phyloP scores from a whole-genome alignment of 2,329 filamentous ascomycete genomes.

The Arachnopeziza araneosa region DNA sequence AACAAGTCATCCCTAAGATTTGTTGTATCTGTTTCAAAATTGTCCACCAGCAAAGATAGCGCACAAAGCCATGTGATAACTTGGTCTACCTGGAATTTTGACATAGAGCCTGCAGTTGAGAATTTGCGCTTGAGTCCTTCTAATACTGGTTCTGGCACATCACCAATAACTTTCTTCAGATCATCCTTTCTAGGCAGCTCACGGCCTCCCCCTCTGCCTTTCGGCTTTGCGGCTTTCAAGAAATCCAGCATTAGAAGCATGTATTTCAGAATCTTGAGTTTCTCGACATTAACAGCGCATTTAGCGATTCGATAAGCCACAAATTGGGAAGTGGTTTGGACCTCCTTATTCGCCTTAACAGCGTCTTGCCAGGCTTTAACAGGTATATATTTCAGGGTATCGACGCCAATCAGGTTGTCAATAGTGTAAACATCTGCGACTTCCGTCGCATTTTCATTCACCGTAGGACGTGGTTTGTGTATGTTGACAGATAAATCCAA shows the following conservation, averaged over 20 bases:
- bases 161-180: slow-evolving; percentile 49
- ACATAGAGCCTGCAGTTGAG: slow-evolving; percentile 56
- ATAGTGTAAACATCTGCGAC: slow-evolving; percentile 70
- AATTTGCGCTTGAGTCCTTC: slow-evolving; percentile 67
- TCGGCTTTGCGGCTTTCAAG: slow-evolving; percentile 42
- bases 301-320: slow-evolving; percentile 55
- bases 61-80: slow-evolving; percentile 69
- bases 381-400: slow-evolving; percentile 61
- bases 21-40: slow-evolving; percentile 65
- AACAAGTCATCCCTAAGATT: slow-evolving; percentile 66
- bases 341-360: slow-evolving; percentile 50
- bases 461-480: slow-evolving; percentile 66
- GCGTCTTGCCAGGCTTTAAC: slow-evolving; percentile 71
- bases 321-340: slow-evolving; percentile 55
- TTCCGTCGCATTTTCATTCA: slow-evolving; percentile 60
- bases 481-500: slow-evolving; percentile 60
- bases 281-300: slow-evolving; percentile 45
- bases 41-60: slow-evolving; percentile 65
- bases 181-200: slow-evolving; percentile 57
- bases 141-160: slow-evolving; percentile 56
- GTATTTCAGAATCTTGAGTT: slow-evolving; percentile 56
- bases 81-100: slow-evolving; percentile 66
- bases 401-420: slow-evolving; percentile 58
- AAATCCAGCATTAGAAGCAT: slow-evolving; percentile 52
- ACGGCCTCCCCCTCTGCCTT: slow-evolving; percentile 34